Percentiles rank a stretch among this genome's conserved stretches.
Evolutionary conservation across 371 early-diverging fungal species (phyloP).

Genomic region (Syncephalis plumigaleata): DNA sequence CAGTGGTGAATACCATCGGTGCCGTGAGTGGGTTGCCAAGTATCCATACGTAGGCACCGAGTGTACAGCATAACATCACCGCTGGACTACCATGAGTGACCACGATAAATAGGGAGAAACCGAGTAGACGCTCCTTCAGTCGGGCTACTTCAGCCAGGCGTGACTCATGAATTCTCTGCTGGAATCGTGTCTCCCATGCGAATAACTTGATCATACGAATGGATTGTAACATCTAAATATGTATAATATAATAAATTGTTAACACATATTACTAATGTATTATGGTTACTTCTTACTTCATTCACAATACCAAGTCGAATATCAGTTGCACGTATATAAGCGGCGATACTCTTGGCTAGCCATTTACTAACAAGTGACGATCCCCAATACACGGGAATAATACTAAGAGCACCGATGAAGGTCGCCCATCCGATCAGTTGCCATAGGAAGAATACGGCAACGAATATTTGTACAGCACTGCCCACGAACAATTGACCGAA

Average conservation of each 20-base stretch:
- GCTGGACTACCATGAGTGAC: constrained; percentile 18
- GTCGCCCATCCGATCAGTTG: constrained; percentile 26
- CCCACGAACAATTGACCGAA: no score
- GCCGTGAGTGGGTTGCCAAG: constrained; percentile 33
- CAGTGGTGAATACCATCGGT: constrained; percentile 37
- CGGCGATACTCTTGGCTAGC: constrained; percentile 10
- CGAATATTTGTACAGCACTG: constrained; percentile 21
- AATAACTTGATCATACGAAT: constrained; percentile 54
- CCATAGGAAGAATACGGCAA: constrained; percentile 26
- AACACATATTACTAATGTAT: background rate
- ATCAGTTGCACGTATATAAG: constrained; percentile 16
- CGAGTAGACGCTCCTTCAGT: constrained; percentile 19
- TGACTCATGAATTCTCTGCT: constrained; percentile 22
- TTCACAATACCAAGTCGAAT: constrained; percentile 24
- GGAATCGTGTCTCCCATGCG: constrained; percentile 42
- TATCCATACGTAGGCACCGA: constrained; percentile 31
- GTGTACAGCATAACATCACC: constrained; percentile 8
- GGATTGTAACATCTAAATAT: constrained; percentile 29
- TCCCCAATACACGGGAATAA: constrained; percentile 25
- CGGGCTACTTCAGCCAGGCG: constrained; percentile 28
- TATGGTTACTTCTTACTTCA: constrained; percentile 11
- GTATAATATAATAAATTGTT: background rate
- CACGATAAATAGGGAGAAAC: constrained; percentile 25
- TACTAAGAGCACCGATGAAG: constrained; percentile 23
- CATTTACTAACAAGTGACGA: constrained; percentile 29